phyloP scores from a whole-genome alignment of 441 rosid genomes.

The Pelargonium australe region DNA sequence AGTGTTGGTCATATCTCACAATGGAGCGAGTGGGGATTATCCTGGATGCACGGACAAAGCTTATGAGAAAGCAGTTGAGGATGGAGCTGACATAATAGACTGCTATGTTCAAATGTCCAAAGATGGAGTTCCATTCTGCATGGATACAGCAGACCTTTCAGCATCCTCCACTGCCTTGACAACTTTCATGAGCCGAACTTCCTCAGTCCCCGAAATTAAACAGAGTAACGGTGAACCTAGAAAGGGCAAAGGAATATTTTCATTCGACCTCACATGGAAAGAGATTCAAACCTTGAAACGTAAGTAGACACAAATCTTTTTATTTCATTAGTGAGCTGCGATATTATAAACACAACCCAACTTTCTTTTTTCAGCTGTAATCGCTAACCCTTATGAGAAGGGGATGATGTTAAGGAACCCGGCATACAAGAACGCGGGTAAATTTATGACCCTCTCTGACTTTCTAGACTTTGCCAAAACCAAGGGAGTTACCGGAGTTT shows the following conservation, averaged over 20 bases:
- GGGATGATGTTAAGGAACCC: constrained; percentile 46
- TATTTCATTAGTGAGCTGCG: too few species aligned
- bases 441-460: constrained; percentile 44
- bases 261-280: constrained; percentile 84
- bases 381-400: constrained; percentile 44
- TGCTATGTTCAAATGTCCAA: constrained; percentile 83
- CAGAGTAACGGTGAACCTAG: constrained; percentile 24
- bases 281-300: constrained; percentile 77
- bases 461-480: constrained; percentile 65
- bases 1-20: constrained; percentile 57
- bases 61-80: constrained; percentile 66
- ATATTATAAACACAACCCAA: background rate
- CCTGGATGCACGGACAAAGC: constrained; percentile 84
- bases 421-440: constrained; percentile 51
- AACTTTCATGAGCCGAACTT: constrained; percentile 44
- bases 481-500: constrained; percentile 63
- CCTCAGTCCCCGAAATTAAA: constrained; percentile 57
- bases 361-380: constrained; percentile 51
- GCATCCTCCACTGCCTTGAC: constrained; percentile 53
- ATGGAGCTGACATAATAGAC: constrained; percentile 81
- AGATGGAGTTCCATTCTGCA: constrained; percentile 78
- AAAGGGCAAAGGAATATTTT: constrained; percentile 41
- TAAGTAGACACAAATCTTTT: constrained; percentile 20
- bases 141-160: constrained; percentile 51
- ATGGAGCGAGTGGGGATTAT: constrained; percentile 85